Conservation (phyloP, 352 stramenopile genomes). For the Lagenidium sp. region DNA sequence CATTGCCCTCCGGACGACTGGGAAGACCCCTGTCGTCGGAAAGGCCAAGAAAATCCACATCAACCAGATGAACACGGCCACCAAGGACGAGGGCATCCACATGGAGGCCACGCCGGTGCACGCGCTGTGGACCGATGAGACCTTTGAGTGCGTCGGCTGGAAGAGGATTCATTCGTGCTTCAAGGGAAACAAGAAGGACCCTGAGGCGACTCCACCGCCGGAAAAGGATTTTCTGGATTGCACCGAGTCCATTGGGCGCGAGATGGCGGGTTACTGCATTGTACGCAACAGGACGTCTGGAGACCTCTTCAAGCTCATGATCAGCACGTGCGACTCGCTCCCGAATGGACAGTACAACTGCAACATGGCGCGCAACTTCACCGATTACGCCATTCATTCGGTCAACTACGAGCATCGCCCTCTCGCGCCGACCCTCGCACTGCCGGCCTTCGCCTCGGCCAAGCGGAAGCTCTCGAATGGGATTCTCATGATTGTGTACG, state of each 20-base stretch:
- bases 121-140: slow-evolving; percentile 61
- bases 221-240: slow-evolving; percentile 73
- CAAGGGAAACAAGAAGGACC: slow-evolving; percentile 10
- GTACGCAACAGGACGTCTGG: slow-evolving; percentile 76
- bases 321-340: slow-evolving; percentile 65
- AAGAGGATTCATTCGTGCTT: slow-evolving; percentile 71
- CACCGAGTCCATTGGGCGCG: slow-evolving; percentile 45
- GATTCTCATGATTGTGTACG: slow-evolving; percentile 82
- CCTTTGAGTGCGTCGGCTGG: slow-evolving; percentile 81
- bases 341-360: slow-evolving; percentile 68
- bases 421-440: slow-evolving; percentile 56
- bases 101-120: slow-evolving; percentile 47
- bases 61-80: slow-evolving; percentile 64
- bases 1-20: slow-evolving; percentile 42
- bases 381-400: slow-evolving; percentile 70
- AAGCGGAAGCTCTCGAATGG: slow-evolving; percentile 55
- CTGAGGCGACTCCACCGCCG: slow-evolving; percentile 25
- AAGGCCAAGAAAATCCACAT: slow-evolving; percentile 58
- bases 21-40: slow-evolving; percentile 42
- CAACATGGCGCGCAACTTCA: slow-evolving; percentile 73
- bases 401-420: slow-evolving; percentile 59
- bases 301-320: slow-evolving; percentile 75
- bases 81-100: slow-evolving; percentile 45
- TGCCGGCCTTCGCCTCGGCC: slow-evolving; percentile 27
- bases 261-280: slow-evolving; percentile 81